A percentile compares a stretch with the other conserved stretches of the same genome.
Conservation (phyloP, 495 filamentous ascomycete species). For the Tuber microsphaerosporum region DNA sequence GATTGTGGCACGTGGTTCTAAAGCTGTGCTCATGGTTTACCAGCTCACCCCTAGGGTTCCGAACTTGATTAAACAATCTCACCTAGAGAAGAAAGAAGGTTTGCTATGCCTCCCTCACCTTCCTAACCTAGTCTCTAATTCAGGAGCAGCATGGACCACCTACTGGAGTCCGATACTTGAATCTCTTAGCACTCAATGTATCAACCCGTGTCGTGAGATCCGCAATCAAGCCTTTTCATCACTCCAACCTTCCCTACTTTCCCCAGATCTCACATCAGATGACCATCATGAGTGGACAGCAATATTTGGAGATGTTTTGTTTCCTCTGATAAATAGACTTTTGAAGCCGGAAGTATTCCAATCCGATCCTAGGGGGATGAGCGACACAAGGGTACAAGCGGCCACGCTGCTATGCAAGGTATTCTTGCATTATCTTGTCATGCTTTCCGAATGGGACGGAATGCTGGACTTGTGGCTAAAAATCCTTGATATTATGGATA, state of each 20-base stretch:
- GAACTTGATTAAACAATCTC: constrained; percentile 79
- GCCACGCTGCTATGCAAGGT: constrained; percentile 89
- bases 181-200: constrained; percentile 77
- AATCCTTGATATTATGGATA: constrained; percentile 90
- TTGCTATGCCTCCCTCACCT: constrained; percentile 23
- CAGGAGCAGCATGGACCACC: constrained; percentile 72
- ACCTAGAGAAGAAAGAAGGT: constrained; percentile 83
- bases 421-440: constrained; percentile 86
- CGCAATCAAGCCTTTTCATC: constrained; percentile 80
- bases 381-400: constrained; percentile 85
- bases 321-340: constrained; percentile 81
- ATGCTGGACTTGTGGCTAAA: constrained; percentile 89
- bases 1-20: constrained; percentile 67
- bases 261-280: constrained; percentile 64
- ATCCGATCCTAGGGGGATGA: constrained; percentile 86
- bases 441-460: constrained; percentile 76
- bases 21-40: constrained; percentile 71
- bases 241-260: constrained; percentile 78
- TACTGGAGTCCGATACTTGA: constrained; percentile 97
- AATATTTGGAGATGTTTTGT: constrained; percentile 90
- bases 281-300: constrained; percentile 87
- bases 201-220: constrained; percentile 91
- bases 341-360: constrained; percentile 95
- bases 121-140: constrained; percentile 20
- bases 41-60: constrained; percentile 74